These are phyloP conservation scores for Gossypium rotundifolium DNA, from an alignment of 345 rosid species.

Conservation along the genomic window DNA sequence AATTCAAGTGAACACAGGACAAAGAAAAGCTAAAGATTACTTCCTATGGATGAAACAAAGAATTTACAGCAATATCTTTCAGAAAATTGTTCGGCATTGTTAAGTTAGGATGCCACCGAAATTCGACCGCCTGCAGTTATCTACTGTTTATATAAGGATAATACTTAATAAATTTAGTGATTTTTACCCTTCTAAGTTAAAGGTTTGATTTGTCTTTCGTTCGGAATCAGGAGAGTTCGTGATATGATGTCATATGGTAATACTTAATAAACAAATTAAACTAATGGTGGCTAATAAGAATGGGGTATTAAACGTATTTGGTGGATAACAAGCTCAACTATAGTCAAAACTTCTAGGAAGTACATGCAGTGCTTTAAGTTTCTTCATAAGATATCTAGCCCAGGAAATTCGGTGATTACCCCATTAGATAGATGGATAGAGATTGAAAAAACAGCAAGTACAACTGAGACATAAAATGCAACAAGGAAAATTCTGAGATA, in stretches of 20 bases:
- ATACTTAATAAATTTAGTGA: background rate
- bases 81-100: background rate
- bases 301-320: background rate
- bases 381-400: too few species aligned
- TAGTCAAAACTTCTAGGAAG: too few species aligned
- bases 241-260: background rate
- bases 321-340: background rate
- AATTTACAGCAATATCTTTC: background rate
- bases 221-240: background rate
- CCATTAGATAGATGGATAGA: too few species aligned
- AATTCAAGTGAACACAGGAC: background rate
- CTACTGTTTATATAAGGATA: background rate
- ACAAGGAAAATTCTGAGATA: too few species aligned
- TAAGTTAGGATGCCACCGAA: background rate
- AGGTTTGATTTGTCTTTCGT: background rate
- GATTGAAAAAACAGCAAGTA: too few species aligned
- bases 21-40: background rate
- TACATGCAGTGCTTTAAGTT: too few species aligned
- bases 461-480: too few species aligned
- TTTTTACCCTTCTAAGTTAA: background rate
- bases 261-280: background rate
- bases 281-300: background rate
- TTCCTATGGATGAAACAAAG: background rate
- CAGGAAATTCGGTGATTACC: too few species aligned
- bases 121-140: background rate